A percentile compares a stretch with the other conserved stretches of the same genome.
Evolutionary conservation across 2,329 filamentous ascomycete genomes (phyloP).

Genomic region (Akanthomyces muscarius): DNA sequence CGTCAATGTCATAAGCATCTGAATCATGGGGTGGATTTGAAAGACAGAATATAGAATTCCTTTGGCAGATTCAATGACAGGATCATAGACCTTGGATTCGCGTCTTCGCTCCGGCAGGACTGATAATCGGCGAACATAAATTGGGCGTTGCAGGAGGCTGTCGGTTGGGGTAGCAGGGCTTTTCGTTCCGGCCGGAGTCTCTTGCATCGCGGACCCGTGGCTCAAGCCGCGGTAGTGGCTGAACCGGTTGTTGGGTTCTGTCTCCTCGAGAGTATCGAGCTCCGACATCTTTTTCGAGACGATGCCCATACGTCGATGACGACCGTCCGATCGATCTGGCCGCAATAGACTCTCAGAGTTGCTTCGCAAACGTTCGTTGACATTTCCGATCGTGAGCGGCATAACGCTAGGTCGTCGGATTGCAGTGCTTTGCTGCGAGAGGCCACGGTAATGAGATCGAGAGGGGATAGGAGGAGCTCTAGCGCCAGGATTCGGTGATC

Average conservation of each 20-base stretch:
- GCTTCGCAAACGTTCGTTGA: constrained; percentile 63
- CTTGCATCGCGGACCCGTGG: constrained; percentile 65
- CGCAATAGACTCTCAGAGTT: constrained; percentile 61
- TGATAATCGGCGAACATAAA: constrained; percentile 61
- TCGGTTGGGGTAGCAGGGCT: constrained; percentile 61
- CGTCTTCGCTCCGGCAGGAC: constrained; percentile 60
- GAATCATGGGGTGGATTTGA: constrained; percentile 64
- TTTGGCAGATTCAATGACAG: constrained; percentile 61
- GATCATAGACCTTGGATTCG: constrained; percentile 58
- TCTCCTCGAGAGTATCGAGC: constrained; percentile 60
- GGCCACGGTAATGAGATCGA: constrained; percentile 70
- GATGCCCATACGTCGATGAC: constrained; percentile 61
- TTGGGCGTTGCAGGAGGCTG: constrained; percentile 52
- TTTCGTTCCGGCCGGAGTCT: constrained; percentile 38
- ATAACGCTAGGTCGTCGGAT: constrained; percentile 69
- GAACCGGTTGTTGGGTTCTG: constrained; percentile 58
- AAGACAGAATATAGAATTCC: constrained; percentile 64
- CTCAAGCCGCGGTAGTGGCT: constrained; percentile 64
- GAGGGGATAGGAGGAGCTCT: constrained; percentile 74
- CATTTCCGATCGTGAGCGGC: constrained; percentile 63
- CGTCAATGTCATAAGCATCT: constrained; percentile 59
- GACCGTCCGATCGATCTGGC: constrained; percentile 48
- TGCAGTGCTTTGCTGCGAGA: constrained; percentile 63
- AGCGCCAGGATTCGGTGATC: constrained; percentile 59
- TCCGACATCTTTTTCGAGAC: constrained; percentile 58